Percentiles rank a stretch among this genome's conserved stretches.
phyloP scores from a whole-genome alignment of 1,284 basidiomycete genomes.

The Papiliotrema fonsecae region DNA sequence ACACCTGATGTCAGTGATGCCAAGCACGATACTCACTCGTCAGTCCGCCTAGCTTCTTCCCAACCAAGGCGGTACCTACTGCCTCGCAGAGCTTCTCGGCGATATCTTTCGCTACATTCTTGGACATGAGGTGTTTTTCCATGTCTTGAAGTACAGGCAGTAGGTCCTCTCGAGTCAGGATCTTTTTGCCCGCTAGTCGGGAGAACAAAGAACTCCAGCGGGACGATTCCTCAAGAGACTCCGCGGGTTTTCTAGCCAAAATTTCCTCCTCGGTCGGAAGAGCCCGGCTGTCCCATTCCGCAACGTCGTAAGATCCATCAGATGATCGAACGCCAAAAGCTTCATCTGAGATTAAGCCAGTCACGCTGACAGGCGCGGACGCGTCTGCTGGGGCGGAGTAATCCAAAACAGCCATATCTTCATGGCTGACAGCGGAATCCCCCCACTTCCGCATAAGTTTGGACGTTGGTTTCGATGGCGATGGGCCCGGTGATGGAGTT shows the following conservation, averaged over 20 bases:
- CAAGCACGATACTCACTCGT: conserved; percentile 58
- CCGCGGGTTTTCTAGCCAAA: conserved; percentile 25
- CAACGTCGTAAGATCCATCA: conserved; percentile 88
- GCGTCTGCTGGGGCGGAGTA: conserved; percentile 53
- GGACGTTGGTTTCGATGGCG: conserved; percentile 49
- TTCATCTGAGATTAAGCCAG: conserved; percentile 44
- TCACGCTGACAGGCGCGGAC: conserved; percentile 42
- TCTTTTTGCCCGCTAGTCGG: conserved; percentile 72
- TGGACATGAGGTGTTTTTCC: conserved; percentile 97
- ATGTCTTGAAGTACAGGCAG: conserved; percentile 85
- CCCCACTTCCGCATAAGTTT: conserved; percentile 93
- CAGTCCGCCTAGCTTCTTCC: conserved; percentile 82
- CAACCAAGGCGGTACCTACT: conserved; percentile 81
- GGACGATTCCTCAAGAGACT: conserved; percentile 31
- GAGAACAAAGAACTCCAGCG: conserved; percentile 63
- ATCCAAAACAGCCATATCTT: conserved; percentile 85
- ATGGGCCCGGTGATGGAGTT: conserved; percentile 29
- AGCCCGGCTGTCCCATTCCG: conserved; percentile 73
- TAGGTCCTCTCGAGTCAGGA: conserved; percentile 75
- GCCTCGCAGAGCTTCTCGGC: conserved; percentile 90
- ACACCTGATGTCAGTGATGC: conserved; percentile 55
- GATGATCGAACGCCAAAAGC: conserved; percentile 60
- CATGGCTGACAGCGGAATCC: conserved; percentile 66
- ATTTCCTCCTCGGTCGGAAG: conserved; percentile 45
- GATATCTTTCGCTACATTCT: conserved; percentile 96